These are phyloP conservation scores for Claviceps pusilla DNA, from an alignment of 2,329 filamentous ascomycete species.

Conservation along the genomic window DNA sequence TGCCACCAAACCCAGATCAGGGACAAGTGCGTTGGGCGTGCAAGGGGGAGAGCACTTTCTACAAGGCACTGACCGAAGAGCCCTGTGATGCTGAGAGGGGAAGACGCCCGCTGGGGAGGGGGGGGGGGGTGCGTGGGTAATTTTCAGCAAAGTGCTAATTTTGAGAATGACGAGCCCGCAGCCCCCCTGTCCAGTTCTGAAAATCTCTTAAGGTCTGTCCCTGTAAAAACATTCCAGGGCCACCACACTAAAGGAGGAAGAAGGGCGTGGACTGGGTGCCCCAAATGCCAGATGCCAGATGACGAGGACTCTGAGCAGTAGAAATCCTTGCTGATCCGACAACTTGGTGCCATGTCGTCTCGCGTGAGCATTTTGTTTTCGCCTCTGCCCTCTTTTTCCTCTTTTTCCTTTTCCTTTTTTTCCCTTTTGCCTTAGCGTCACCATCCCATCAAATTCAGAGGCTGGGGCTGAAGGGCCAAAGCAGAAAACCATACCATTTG, in stretches of 20 bases:
- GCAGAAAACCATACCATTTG: not conserved
- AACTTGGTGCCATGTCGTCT: too few species aligned
- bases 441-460: not conserved
- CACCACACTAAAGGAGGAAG: not conserved
- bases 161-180: not conserved
- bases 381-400: too few species aligned
- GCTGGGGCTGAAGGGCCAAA: not conserved
- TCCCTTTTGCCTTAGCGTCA: not conserved
- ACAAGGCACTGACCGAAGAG: not conserved
- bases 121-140: constrained; percentile 1
- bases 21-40: constrained; percentile 9
- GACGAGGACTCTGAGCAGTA: too few species aligned
- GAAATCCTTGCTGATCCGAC: not conserved
- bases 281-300: not conserved
- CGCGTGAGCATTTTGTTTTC: too few species aligned
- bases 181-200: not conserved
- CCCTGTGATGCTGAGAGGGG: not conserved
- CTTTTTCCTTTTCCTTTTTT: not conserved
- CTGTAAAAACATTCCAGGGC: not conserved
- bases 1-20: constrained; percentile 7
- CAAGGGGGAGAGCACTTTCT: constrained; percentile 4
- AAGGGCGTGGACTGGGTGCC: not conserved
- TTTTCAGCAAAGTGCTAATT: not conserved
- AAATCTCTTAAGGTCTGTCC: not conserved
- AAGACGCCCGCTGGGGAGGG: not conserved